phyloP scores from a whole-genome alignment of 768 basidiomycete species.

The Bullera alba region DNA sequence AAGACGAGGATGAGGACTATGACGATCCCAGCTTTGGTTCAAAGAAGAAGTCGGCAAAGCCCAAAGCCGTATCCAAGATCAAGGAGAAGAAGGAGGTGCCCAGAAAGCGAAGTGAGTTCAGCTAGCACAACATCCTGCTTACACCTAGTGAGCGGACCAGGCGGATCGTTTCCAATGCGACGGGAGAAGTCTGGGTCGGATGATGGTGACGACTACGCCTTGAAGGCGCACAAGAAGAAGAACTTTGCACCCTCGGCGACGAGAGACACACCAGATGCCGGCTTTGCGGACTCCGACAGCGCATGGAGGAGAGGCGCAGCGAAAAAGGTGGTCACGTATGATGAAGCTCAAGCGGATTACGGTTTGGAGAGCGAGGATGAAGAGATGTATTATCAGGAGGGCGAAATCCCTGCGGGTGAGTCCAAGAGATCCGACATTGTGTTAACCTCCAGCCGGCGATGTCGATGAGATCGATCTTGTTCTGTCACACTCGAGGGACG shows the following conservation, averaged over 20 bases:
- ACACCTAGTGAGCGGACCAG: neutral
- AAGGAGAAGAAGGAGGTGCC: too few species aligned
- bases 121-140: neutral
- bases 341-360: conserved; percentile 41
- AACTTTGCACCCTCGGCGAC: conserved; percentile 11
- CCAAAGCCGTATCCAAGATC: conserved; percentile 1
- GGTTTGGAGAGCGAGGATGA: conserved; percentile 34
- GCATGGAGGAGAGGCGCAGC: conserved; percentile 36
- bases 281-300: conserved; percentile 17
- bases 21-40: conserved; percentile 22
- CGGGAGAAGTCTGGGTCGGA: conserved; percentile 21
- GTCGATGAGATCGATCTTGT: conserved; percentile 69
- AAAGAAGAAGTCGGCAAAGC: conserved; percentile 14
- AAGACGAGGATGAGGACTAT: conserved; percentile 29
- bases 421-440: neutral
- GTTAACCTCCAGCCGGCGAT: conserved; percentile 16
- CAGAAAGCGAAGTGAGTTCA: too few species aligned
- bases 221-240: conserved; percentile 39
- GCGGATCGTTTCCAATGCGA: conserved; percentile 27
- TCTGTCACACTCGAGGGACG: conserved; percentile 76
- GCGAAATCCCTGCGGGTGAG: conserved; percentile 16
- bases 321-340: conserved; percentile 34
- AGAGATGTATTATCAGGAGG: conserved; percentile 17
- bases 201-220: conserved; percentile 38
- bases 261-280: conserved; percentile 21